phyloP scores from a whole-genome alignment of 1,139 yeast species.

The Zygosaccharomyces pseudobailii region DNA sequence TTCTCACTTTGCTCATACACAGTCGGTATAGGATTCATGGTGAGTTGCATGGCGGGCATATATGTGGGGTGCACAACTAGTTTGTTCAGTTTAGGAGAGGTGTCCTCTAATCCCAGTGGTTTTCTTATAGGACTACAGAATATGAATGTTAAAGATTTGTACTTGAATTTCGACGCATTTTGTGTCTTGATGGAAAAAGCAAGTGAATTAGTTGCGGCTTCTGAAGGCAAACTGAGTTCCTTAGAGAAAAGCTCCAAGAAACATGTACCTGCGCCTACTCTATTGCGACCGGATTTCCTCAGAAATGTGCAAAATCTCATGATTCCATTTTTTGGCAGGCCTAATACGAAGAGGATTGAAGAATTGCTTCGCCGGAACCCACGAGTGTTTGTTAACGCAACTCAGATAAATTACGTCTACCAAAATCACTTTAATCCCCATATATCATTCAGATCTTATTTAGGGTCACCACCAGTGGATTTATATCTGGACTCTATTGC shows the following conservation, averaged over 20 bases:
- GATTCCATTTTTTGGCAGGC: conserved; percentile 76
- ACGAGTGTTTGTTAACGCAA: conserved; percentile 59
- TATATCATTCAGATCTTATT: conserved; percentile 70
- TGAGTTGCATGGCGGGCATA: conserved; percentile 75
- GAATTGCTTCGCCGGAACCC: conserved; percentile 60
- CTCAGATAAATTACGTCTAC: conserved; percentile 73
- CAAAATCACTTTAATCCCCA: conserved; percentile 79
- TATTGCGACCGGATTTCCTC: conserved; percentile 40
- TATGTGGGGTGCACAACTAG: conserved; percentile 84
- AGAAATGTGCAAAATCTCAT: conserved; percentile 72
- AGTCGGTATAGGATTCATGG: conserved; percentile 81
- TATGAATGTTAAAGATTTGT: conserved; percentile 79
- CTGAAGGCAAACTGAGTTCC: conserved; percentile 5
- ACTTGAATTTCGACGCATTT: conserved; percentile 80
- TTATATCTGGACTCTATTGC: conserved; percentile 84
- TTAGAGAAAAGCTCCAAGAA: conserved; percentile 7
- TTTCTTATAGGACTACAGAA: conserved; percentile 71
- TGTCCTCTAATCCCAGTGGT: conserved; percentile 67
- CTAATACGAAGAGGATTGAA: conserved; percentile 57
- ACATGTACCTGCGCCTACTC: conserved; percentile 15
- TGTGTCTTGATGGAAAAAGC: conserved; percentile 71
- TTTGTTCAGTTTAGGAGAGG: conserved; percentile 72
- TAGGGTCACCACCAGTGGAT: conserved; percentile 89
- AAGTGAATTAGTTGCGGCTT: conserved; percentile 28
- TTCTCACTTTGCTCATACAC: conserved; percentile 86